Evolutionary conservation across 495 filamentous ascomycete genomes (phyloP), one percentile per base, ranked within the genome.

Genomic region (Chaetomium tenue): DNA sequence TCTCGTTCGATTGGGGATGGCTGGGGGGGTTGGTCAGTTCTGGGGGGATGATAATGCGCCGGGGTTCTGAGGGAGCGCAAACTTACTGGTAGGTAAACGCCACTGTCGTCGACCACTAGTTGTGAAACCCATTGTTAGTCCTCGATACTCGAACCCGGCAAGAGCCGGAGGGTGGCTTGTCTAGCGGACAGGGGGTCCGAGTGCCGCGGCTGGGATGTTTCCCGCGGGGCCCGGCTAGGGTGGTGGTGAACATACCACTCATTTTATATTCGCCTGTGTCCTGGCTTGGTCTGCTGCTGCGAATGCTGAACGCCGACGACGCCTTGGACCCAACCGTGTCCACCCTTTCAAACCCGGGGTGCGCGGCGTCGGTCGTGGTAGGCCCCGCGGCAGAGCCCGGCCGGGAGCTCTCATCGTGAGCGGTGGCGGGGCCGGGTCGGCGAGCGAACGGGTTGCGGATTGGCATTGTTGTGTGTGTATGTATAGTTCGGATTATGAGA

Each of bases 41-140:
- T 37, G 15, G 28, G 28, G 44, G 28, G 22, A 23, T 13, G 47
- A 9, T 13, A 55, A n/a, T 55, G 15, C 18, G 33, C 33, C 6
- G 5, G 33, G 33, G 3, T 33, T 4, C 4, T 20, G 28, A 16
- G 52, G 13, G 26, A 60, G 9, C 12, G 23, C 47, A 30, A 63
- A 12, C 80, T 71, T 87, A 96, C 93, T 74, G 94, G 94, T 66
- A 98, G 88, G 78, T 97, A 98, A 60, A 97, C 90, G 52, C 94
- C 94, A 77, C 91, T 93, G 74, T 94, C 93, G 77, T 97, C 94
- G 73, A 98, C 93, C 44, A 97, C 94, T n/a, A n/a, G n/a, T n/a
- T 98, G 73, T 16, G 61, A 56, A 23, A 0, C 18, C n/a, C 54
- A 57, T 2, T 12, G 12, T 16, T 7, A 23, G 25, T 22, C 18